Evolutionary conservation across 352 stramenopile species (phyloP).

Genomic region (Nothophytophthora sp.): DNA sequence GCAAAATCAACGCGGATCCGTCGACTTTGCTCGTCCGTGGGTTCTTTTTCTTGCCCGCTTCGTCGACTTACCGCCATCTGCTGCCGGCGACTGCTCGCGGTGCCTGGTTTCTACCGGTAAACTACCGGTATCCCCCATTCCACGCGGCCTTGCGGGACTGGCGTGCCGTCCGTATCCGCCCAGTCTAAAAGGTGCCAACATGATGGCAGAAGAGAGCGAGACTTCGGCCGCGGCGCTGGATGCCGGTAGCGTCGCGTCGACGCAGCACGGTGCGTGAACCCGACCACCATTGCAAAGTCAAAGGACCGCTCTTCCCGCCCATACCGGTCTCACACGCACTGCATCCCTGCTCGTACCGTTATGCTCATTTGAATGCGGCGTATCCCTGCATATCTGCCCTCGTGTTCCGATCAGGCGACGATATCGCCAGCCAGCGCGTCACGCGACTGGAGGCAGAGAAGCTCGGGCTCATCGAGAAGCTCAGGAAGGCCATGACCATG

Average conservation of each 20-base stretch:
- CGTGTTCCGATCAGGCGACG: conserved; percentile 10
- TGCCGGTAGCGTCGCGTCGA: background rate
- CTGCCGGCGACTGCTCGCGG: too few species aligned
- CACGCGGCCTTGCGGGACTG: too few species aligned
- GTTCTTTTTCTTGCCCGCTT: too few species aligned
- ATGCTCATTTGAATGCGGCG: background rate
- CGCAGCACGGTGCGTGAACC: conserved; percentile 19
- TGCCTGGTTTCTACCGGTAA: too few species aligned
- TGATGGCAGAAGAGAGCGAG: conserved; percentile 32
- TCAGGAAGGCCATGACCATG: conserved; percentile 70
- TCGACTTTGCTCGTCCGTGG: too few species aligned
- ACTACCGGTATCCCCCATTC: too few species aligned
- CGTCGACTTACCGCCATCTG: too few species aligned
- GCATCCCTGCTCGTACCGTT: background rate
- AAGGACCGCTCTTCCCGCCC: background rate
- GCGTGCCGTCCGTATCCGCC: too few species aligned
- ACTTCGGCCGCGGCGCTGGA: conserved; percentile 6
- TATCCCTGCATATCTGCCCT: conserved; percentile 9
- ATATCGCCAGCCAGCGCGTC: conserved; percentile 14
- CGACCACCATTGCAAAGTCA: background rate
- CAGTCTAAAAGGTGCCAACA: conserved; percentile 14
- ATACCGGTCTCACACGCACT: background rate
- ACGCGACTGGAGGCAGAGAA: conserved; percentile 67
- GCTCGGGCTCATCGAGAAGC: conserved; percentile 75
- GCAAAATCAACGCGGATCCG: too few species aligned